A percentile compares a stretch with the other conserved stretches of the same genome.
phyloP scores from a whole-genome alignment of 345 rosid species.

The Brassica juncea region DNA sequence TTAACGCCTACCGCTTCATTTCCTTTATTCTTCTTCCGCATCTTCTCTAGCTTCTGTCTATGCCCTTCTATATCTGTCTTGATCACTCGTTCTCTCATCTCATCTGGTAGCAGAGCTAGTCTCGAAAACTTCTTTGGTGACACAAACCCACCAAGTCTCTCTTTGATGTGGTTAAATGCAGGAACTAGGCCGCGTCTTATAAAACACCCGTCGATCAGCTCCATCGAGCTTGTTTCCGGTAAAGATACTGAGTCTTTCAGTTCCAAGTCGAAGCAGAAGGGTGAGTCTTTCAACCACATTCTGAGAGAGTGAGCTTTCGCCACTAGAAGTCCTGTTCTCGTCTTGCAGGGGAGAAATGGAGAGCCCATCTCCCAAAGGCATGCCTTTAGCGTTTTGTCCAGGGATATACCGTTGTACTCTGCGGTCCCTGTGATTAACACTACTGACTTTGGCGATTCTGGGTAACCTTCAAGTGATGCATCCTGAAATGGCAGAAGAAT shows the following conservation, averaged over 20 bases:
- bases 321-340: slow-evolving; percentile 75
- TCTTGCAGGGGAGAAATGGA: slow-evolving; percentile 85
- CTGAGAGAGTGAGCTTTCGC: slow-evolving; percentile 93
- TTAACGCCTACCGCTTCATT: slow-evolving; percentile 16
- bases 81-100: slow-evolving; percentile 70
- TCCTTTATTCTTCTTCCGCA: slow-evolving; percentile 44
- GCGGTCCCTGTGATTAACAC: slow-evolving; percentile 85
- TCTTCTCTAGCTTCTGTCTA: slow-evolving; percentile 61
- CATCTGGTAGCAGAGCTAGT: slow-evolving; percentile 74
- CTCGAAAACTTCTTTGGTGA: slow-evolving; percentile 86
- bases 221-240: slow-evolving; percentile 75
- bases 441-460: slow-evolving; percentile 87
- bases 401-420: slow-evolving; percentile 82
- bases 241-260: slow-evolving; percentile 65
- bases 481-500: slow-evolving; percentile 51
- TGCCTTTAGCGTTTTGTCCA: slow-evolving; percentile 76
- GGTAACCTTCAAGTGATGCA: slow-evolving; percentile 90
- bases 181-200: slow-evolving; percentile 87
- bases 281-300: slow-evolving; percentile 98
- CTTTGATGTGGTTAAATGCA: slow-evolving; percentile 80
- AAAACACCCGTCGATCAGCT: slow-evolving; percentile 78
- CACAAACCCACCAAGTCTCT: slow-evolving; percentile 76
- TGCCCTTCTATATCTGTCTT: slow-evolving; percentile 68
- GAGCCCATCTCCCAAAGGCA: slow-evolving; percentile 99
- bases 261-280: slow-evolving; percentile 92